These are phyloP conservation scores for Fusarium camptoceras DNA, from an alignment of 2,329 filamentous ascomycete genomes.

Conservation along the genomic window DNA sequence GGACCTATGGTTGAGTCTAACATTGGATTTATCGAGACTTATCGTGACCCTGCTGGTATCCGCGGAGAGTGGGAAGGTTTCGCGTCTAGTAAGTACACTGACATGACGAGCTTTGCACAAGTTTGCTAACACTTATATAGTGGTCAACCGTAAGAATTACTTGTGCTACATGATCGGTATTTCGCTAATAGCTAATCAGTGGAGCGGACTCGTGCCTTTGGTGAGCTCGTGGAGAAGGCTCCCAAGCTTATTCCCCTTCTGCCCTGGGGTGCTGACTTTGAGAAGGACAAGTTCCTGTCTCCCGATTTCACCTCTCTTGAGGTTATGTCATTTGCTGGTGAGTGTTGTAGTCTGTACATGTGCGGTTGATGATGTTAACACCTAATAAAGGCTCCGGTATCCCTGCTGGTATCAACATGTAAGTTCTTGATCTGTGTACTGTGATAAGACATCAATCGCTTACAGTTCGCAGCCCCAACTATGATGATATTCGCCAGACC, in stretches of 20 bases:
- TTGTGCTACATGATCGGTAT: neutral
- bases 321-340: slow-evolving; percentile 78
- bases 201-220: slow-evolving; percentile 89
- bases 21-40: slow-evolving; percentile 87
- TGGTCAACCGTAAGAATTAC: slow-evolving; percentile 73
- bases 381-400: slow-evolving; percentile 66
- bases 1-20: slow-evolving; percentile 83
- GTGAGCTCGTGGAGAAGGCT: slow-evolving; percentile 83
- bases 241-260: slow-evolving; percentile 87
- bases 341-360: neutral
- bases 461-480: slow-evolving; percentile 63
- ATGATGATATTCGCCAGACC: slow-evolving; percentile 82
- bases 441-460: slow-evolving; percentile 3
- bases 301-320: slow-evolving; percentile 97
- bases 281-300: slow-evolving; percentile 95
- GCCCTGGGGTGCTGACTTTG: slow-evolving; percentile 89
- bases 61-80: slow-evolving; percentile 90
- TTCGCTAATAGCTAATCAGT: slow-evolving; percentile 53
- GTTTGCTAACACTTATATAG: slow-evolving; percentile 42
- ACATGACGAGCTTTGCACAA: neutral
- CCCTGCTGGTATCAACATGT: slow-evolving; percentile 75
- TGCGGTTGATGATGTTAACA: slow-evolving; percentile 49
- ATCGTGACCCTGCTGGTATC: slow-evolving; percentile 83
- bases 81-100: slow-evolving; percentile 64
- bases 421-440: slow-evolving; percentile 19